A percentile compares a stretch with the other conserved stretches of the same genome.
phyloP scores from a whole-genome alignment of 805 yeast species.

The Ogataea siamensis region DNA sequence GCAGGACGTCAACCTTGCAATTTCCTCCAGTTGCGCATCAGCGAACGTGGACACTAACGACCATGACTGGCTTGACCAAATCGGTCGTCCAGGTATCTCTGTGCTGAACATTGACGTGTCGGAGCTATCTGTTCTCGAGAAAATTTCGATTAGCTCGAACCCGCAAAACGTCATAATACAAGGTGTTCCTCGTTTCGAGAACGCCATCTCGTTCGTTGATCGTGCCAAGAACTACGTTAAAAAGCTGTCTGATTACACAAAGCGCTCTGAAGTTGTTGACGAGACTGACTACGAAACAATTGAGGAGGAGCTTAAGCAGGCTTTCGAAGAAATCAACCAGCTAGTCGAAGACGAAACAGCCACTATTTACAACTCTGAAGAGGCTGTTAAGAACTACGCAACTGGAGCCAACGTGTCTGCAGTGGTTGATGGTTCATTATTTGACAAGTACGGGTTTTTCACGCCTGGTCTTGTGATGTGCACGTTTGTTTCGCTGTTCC shows the following conservation, averaged over 20 bases:
- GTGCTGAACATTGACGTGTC: constrained; percentile 7
- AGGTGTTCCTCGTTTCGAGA: constrained; percentile 31
- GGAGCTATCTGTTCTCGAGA: constrained; percentile 8
- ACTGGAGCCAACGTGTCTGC: constrained; percentile 6
- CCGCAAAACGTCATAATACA: constrained; percentile 29
- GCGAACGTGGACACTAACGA: constrained; percentile 4
- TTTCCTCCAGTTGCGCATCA: constrained; percentile 14
- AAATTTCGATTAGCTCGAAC: constrained; percentile 13
- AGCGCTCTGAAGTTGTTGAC: constrained; percentile 21
- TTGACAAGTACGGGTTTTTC: constrained; percentile 67
- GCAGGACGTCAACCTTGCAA: constrained; percentile 2
- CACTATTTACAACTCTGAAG: constrained; percentile 13
- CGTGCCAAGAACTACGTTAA: constrained; percentile 20
- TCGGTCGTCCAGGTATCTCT: constrained; percentile 3
- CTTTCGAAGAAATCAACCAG: constrained; percentile 32
- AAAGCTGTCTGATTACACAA: constrained; percentile 11
- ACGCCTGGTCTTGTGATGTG: constrained; percentile 81
- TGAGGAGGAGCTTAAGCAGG: constrained; percentile 30
- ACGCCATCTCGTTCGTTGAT: constrained; percentile 17
- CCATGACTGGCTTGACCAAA: constrained; percentile 13
- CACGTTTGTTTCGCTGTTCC: constrained; percentile 59
- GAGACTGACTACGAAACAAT: constrained; percentile 27
- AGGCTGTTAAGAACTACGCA: neutral
- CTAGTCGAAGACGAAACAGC: constrained; percentile 29
- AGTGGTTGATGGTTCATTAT: constrained; percentile 41